A percentile compares a stretch with the other conserved stretches of the same genome.
Conservation (phyloP, 805 yeast species). For the Isabelozyma heimii region DNA sequence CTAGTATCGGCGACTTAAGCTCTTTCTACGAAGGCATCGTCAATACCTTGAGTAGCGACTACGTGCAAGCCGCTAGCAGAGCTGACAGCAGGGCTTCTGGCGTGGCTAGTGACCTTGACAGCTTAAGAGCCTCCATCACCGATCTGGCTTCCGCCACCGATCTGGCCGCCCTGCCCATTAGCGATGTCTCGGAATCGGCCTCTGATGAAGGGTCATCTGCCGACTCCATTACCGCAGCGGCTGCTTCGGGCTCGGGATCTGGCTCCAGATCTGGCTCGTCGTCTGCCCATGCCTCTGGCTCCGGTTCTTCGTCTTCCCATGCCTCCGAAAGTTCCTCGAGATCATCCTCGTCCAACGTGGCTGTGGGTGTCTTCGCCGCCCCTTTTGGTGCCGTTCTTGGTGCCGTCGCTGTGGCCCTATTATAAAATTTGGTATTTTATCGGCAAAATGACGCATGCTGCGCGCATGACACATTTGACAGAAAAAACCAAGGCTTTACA, state of each 20-base stretch:
- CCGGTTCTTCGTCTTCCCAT: conserved; percentile 12
- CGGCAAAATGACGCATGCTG: background rate
- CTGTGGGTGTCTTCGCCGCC: conserved; percentile 9
- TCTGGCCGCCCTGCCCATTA: background rate
- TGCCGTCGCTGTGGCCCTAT: conserved; percentile 14
- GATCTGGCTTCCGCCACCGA: background rate
- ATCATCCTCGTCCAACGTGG: conserved; percentile 11
- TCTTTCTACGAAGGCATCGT: background rate
- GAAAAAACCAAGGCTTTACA: background rate
- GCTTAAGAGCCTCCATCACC: background rate
- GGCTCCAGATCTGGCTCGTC: conserved; percentile 2
- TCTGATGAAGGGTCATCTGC: conserved; percentile 2
- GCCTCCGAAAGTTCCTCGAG: conserved; percentile 5
- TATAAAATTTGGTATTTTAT: conserved; percentile 4
- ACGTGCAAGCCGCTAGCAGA: background rate
- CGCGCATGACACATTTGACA: background rate
- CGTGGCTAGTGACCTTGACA: background rate
- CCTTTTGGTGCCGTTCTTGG: conserved; percentile 15
- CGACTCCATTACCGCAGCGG: conserved; percentile 13
- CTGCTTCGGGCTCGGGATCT: conserved; percentile 4
- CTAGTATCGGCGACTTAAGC: background rate
- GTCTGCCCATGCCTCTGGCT: conserved; percentile 7
- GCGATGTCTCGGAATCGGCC: background rate
- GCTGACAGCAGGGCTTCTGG: background rate
- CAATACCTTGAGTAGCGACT: background rate